Percentiles rank a stretch among this genome's conserved stretches.
phyloP scores from a whole-genome alignment of 305 asterid genomes.

The Ruellia speciosa region DNA sequence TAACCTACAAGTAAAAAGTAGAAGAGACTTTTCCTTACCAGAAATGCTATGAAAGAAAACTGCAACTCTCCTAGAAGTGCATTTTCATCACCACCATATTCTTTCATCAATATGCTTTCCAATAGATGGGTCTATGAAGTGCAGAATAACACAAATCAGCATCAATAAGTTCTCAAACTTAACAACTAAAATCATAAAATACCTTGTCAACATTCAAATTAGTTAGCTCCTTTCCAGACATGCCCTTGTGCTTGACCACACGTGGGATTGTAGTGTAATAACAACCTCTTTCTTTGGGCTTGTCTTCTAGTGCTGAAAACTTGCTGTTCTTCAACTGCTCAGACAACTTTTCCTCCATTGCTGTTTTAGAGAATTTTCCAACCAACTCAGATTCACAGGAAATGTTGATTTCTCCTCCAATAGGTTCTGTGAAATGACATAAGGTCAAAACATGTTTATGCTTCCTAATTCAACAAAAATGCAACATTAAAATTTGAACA shows the following conservation, averaged over 20 bases:
- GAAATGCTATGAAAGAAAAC: slow-evolving; percentile 79
- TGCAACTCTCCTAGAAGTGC: slow-evolving; percentile 82
- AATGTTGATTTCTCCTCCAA: slow-evolving; percentile 87
- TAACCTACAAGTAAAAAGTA: slow-evolving; percentile 2
- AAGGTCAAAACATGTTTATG: not conserved
- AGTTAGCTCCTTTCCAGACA: slow-evolving; percentile 58
- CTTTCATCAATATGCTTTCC: slow-evolving; percentile 60
- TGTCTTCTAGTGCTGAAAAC: slow-evolving; percentile 38
- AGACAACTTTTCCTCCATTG: slow-evolving; percentile 54
- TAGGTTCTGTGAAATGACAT: slow-evolving; percentile 52
- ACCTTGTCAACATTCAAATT: slow-evolving; percentile 90
- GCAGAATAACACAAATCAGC: slow-evolving; percentile 19
- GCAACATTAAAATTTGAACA: not conserved
- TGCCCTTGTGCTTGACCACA: slow-evolving; percentile 72
- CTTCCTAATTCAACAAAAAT: not conserved
- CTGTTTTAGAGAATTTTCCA: slow-evolving; percentile 42
- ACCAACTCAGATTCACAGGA: slow-evolving; percentile 52
- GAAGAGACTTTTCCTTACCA: slow-evolving; percentile 40
- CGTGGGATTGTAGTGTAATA: slow-evolving; percentile 86
- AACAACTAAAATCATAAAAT: slow-evolving; percentile 16
- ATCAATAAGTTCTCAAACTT: slow-evolving; percentile 13
- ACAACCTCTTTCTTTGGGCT: slow-evolving; percentile 50
- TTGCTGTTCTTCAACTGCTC: slow-evolving; percentile 60
- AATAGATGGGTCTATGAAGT: slow-evolving; percentile 55
- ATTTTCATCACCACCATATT: slow-evolving; percentile 67